Percentiles rank a stretch among this genome's conserved stretches.
phyloP scores from a whole-genome alignment of 2,329 filamentous ascomycete genomes.

The Colletotrichum acutatum region DNA sequence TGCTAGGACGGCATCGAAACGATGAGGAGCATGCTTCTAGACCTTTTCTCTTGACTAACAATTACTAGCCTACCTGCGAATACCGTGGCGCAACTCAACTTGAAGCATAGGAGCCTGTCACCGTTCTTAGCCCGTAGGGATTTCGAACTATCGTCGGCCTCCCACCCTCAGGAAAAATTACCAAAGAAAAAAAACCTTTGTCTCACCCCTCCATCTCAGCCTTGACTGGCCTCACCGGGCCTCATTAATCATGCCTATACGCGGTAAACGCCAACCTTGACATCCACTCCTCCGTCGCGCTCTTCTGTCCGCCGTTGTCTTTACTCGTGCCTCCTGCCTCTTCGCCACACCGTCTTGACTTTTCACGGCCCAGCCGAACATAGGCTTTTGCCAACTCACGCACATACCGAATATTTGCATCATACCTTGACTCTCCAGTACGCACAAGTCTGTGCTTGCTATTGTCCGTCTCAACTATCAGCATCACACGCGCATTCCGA shows the following conservation, averaged over 20 bases:
- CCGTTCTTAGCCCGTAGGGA: background rate
- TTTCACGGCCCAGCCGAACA: slow-evolving; percentile 18
- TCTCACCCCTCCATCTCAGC: background rate
- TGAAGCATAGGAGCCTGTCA: background rate
- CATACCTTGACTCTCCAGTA: background rate
- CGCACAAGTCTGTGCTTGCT: slow-evolving; percentile 20
- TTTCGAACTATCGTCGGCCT: background rate
- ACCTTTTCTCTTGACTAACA: slow-evolving; percentile 12
- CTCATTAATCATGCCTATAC: background rate
- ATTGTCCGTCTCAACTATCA: slow-evolving; percentile 24
- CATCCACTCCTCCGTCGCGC: slow-evolving; percentile 9
- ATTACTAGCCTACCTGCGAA: background rate
- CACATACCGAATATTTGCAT: background rate
- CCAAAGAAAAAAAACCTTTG: background rate
- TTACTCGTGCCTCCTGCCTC: background rate
- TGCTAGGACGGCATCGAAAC: slow-evolving; percentile 6
- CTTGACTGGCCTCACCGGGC: background rate
- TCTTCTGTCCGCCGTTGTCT: background rate
- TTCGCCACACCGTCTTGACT: slow-evolving; percentile 19
- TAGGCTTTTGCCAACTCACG: background rate
- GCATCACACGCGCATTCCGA: slow-evolving; percentile 1
- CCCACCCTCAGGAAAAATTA: background rate
- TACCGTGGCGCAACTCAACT: slow-evolving; percentile 2
- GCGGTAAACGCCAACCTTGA: background rate
- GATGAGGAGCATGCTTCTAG: slow-evolving; percentile 30